Percentiles rank a stretch among this genome's conserved stretches.
phyloP scores from a whole-genome alignment of 768 basidiomycete genomes.

The Neoboletus subvelutipes region DNA sequence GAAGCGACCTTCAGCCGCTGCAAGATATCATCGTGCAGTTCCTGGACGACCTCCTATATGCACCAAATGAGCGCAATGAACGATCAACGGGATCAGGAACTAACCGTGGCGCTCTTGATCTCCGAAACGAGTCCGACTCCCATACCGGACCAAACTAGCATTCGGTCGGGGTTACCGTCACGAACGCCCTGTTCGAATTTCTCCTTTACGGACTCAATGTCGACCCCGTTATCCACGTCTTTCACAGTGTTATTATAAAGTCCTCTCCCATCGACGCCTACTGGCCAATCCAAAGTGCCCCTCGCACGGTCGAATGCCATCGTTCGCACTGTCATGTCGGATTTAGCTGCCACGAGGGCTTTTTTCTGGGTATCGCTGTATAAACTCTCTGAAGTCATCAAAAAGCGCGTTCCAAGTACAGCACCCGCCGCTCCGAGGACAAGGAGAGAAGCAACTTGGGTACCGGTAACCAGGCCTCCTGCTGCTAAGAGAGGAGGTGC shows the following conservation, averaged over 20 bases:
- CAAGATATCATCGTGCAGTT: constrained; percentile 50
- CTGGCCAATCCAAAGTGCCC: constrained; percentile 57
- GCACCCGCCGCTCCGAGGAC: constrained; percentile 66
- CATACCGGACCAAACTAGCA: constrained; percentile 68
- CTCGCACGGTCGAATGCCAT: constrained; percentile 64
- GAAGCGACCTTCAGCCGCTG: constrained; percentile 33
- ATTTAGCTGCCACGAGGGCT: constrained; percentile 48
- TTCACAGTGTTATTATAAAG: constrained; percentile 51
- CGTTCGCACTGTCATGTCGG: constrained; percentile 50
- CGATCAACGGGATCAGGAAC: constrained; percentile 13
- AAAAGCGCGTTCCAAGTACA: constrained; percentile 74
- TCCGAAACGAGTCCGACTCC: constrained; percentile 58
- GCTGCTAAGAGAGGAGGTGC: constrained; percentile 66
- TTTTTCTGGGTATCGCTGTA: constrained; percentile 55
- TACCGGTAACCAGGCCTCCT: constrained; percentile 67
- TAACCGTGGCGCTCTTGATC: constrained; percentile 41
- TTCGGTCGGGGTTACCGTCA: constrained; percentile 47
- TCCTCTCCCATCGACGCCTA: constrained; percentile 56
- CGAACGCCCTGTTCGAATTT: constrained; percentile 47
- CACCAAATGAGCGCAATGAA: constrained; percentile 5
- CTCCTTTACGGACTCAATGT: constrained; percentile 41
- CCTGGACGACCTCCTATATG: constrained; percentile 52
- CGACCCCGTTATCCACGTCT: constrained; percentile 52
- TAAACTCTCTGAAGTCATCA: constrained; percentile 62
- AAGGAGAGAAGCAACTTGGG: constrained; percentile 64